Conservation (phyloP, 2,329 filamentous ascomycete genomes). For the Colletotrichum plurivorum region DNA sequence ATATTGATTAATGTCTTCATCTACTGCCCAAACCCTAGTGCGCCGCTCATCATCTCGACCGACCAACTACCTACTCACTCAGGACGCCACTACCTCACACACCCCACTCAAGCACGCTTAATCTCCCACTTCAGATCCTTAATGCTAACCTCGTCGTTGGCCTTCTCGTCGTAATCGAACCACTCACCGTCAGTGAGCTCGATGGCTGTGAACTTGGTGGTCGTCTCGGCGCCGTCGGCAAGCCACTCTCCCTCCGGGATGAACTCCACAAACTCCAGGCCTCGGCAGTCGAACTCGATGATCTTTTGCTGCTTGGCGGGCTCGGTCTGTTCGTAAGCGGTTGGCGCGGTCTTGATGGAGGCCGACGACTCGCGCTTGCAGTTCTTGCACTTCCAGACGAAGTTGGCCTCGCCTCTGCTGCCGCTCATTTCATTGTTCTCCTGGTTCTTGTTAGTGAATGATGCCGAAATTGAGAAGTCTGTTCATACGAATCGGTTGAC, state of each 20-base stretch:
- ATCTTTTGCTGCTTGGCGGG: constrained; percentile 84
- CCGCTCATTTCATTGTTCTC: constrained; percentile 93
- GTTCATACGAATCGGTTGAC: constrained; percentile 89
- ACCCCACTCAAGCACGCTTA: constrained; percentile 71
- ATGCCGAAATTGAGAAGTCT: fast-evolving
- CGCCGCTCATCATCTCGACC: no score
- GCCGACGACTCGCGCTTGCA: constrained; percentile 96
- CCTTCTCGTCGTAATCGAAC: constrained; percentile 98
- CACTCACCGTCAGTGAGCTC: constrained; percentile 93
- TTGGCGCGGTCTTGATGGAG: constrained; percentile 82
- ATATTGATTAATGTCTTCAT: no score
- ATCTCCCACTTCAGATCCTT: constrained; percentile 92
- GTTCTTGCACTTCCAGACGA: constrained; percentile 99
- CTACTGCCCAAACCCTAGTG: no score
- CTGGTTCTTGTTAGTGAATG: constrained; percentile 58
- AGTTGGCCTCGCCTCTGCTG: constrained; percentile 95
- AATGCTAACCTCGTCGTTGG: constrained; percentile 91
- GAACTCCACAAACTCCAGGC: constrained; percentile 92
- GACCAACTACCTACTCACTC: background rate
- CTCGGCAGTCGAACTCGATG: constrained; percentile 93
- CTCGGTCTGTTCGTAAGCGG: constrained; percentile 78
- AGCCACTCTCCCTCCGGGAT: constrained; percentile 95
- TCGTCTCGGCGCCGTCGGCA: constrained; percentile 84
- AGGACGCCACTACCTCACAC: constrained; percentile 2
- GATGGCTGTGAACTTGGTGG: constrained; percentile 84